Conservation (phyloP, 345 rosid genomes). For the Salix viminalis region DNA sequence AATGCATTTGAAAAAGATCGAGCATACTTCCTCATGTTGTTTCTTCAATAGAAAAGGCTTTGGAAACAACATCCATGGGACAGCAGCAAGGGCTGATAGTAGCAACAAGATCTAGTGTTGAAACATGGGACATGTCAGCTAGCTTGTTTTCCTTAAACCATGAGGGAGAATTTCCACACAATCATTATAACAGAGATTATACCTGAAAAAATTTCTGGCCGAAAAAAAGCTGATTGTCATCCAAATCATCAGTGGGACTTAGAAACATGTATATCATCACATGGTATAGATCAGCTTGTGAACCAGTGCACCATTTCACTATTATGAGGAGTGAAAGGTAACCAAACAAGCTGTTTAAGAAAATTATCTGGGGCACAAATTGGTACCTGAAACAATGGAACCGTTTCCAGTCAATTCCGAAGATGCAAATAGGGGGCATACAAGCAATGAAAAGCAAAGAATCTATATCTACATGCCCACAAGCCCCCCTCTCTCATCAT, state of each 20-base stretch:
- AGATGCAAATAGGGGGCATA: neutral
- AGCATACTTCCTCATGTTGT: conserved; percentile 69
- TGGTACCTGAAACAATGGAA: conserved; percentile 61
- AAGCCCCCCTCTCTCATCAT: neutral
- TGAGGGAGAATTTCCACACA: neutral
- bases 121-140: conserved; percentile 3
- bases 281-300: conserved; percentile 90
- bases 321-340: conserved; percentile 80
- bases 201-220: conserved; percentile 43
- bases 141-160: neutral
- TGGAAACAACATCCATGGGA: conserved; percentile 96
- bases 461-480: neutral
- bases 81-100: conserved; percentile 75
- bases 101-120: conserved; percentile 14
- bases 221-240: conserved; percentile 80
- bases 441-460: neutral
- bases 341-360: conserved; percentile 87
- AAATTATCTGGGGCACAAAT: conserved; percentile 92
- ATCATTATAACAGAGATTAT: conserved; percentile 2
- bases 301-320: conserved; percentile 89
- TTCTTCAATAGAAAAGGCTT: conserved; percentile 92
- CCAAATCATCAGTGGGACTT: conserved; percentile 86
- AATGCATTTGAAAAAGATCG: neutral
- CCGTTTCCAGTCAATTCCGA: neutral
- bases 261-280: conserved; percentile 95